Evolutionary conservation across 805 yeast genomes (phyloP).

Genomic region (Ogataea populi-albae): DNA sequence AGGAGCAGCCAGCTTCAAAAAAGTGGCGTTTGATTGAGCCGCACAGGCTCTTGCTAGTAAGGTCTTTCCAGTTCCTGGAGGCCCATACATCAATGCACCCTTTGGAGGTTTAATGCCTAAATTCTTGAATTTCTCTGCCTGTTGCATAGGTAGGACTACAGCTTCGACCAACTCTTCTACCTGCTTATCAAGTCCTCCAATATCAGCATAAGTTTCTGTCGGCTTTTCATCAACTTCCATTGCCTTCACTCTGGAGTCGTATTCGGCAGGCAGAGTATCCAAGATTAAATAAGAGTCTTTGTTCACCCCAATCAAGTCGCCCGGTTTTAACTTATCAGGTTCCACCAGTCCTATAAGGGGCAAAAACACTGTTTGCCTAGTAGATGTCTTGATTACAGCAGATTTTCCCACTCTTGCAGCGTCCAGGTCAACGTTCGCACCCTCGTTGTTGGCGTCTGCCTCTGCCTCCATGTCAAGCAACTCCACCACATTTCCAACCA

Average conservation of each 20-base stretch:
- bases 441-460: constrained; percentile 80
- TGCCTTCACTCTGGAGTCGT: constrained; percentile 96
- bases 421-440: constrained; percentile 92
- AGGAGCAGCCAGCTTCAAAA: constrained; percentile 94
- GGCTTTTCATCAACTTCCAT: constrained; percentile 99
- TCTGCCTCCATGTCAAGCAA: constrained; percentile 84
- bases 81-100: constrained; percentile 98
- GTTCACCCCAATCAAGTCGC: constrained; percentile 95
- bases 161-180: constrained; percentile 98
- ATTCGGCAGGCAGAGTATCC: constrained; percentile 95
- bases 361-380: constrained; percentile 94
- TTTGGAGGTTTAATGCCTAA: constrained; percentile 97
- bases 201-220: constrained; percentile 93
- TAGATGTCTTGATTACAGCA: constrained; percentile 97
- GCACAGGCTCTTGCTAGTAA: constrained; percentile 98
- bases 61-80: constrained; percentile 99
- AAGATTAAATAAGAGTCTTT: constrained; percentile 91
- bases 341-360: constrained; percentile 96
- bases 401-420: constrained; percentile 90
- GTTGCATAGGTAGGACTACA: constrained; percentile 96
- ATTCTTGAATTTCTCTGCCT: constrained; percentile 90
- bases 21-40: constrained; percentile 97
- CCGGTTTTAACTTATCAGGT: constrained; percentile 89
- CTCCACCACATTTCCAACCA: constrained; percentile 96
- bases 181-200: constrained; percentile 97